A percentile compares a stretch with the other conserved stretches of the same genome.
Conservation (phyloP, 2,329 filamentous ascomycete species). For the Aspergillus latus region DNA sequence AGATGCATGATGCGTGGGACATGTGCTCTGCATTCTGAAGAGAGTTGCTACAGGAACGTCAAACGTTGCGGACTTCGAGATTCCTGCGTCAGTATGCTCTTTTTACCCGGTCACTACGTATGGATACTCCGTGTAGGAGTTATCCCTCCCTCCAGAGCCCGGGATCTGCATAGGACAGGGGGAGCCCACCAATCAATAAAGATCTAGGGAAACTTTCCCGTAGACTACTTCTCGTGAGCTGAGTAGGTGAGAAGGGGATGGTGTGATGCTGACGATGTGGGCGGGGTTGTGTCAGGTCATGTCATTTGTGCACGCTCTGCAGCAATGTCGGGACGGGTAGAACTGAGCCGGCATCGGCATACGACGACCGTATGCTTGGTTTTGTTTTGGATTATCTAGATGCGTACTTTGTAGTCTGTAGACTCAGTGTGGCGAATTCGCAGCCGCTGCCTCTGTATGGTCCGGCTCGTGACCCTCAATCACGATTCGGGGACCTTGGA, state of each 20-base stretch:
- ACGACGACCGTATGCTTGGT: not conserved
- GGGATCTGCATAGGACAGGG: not conserved
- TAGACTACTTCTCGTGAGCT: not conserved
- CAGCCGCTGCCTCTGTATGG: not conserved
- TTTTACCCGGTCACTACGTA: not conserved
- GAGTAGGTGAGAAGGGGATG: not conserved
- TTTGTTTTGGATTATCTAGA: not conserved
- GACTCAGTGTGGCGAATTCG: not conserved
- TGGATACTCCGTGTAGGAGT: not conserved
- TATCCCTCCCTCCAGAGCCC: no score
- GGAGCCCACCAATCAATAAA: not conserved
- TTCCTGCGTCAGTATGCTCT: not conserved
- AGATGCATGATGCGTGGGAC: not conserved
- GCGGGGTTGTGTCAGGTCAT: not conserved
- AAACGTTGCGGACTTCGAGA: not conserved
- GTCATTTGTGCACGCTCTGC: not conserved
- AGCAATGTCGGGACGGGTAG: not conserved
- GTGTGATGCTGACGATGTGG: conserved; percentile 8
- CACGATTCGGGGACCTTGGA: no score
- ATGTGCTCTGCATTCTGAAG: not conserved
- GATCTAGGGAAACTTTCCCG: not conserved
- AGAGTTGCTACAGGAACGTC: not conserved
- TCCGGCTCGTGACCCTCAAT: not conserved
- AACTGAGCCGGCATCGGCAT: not conserved
- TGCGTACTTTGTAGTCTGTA: not conserved